A percentile compares a stretch with the other conserved stretches of the same genome.
Evolutionary conservation across 441 rosid genomes (phyloP).

Genomic region (Mallotus japonicus): DNA sequence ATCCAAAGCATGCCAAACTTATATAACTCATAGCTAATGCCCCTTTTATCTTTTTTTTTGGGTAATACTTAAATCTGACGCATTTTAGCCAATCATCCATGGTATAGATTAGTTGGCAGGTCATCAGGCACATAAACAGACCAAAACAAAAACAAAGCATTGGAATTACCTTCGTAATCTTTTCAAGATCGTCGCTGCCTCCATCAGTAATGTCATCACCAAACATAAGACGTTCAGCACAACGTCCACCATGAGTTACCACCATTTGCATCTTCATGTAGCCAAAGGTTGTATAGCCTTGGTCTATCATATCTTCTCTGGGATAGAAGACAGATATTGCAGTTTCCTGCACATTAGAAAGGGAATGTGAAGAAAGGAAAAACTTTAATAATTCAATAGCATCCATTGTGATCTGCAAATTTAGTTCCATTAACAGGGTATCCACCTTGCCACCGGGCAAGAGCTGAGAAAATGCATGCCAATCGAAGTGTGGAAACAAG

Average conservation of each 20-base stretch:
- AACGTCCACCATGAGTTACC: constrained; percentile 96
- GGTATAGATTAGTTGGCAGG: not conserved
- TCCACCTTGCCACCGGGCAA: constrained; percentile 96
- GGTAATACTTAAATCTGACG: not conserved
- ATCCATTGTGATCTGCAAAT: constrained; percentile 7
- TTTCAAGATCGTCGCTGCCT: constrained; percentile 88
- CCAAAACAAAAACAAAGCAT: not conserved
- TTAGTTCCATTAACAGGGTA: constrained; percentile 16
- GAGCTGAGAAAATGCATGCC: constrained; percentile 99
- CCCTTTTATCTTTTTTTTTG: not conserved
- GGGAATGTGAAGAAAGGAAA: constrained; percentile 5
- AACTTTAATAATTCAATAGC: constrained; percentile 10
- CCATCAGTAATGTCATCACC: constrained; percentile 94
- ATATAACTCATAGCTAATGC: not conserved
- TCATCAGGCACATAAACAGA: not conserved
- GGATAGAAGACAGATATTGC: constrained; percentile 96
- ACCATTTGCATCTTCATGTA: constrained; percentile 99
- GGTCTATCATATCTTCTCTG: constrained; percentile 92
- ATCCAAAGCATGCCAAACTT: not conserved
- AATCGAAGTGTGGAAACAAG: constrained; percentile 92
- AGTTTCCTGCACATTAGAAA: constrained; percentile 60
- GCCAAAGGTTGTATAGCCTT: constrained; percentile 95
- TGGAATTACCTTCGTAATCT: constrained; percentile 72
- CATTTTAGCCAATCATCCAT: constrained; percentile 3
- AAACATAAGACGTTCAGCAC: constrained; percentile 84